Conservation (phyloP, 352 stramenopile species). For the Thraustochytrium striatum region DNA sequence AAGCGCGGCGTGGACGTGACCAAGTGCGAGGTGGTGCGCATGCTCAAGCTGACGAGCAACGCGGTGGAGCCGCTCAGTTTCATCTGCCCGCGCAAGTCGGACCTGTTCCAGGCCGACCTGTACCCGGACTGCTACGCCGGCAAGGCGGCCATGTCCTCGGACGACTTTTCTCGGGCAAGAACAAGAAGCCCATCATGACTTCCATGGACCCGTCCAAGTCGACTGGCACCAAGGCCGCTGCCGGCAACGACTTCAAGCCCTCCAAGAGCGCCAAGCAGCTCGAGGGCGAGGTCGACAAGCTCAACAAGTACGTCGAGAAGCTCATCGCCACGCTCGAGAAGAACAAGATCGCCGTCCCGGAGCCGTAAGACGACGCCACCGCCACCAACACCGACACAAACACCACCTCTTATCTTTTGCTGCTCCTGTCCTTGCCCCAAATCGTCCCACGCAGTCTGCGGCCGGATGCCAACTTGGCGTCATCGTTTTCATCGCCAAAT, state of each 20-base stretch:
- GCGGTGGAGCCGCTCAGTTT: slow-evolving; percentile 90
- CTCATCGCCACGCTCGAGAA: background rate
- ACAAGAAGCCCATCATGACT: slow-evolving; percentile 41
- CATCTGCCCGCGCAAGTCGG: slow-evolving; percentile 95
- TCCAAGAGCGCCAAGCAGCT: slow-evolving; percentile 10
- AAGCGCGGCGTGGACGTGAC: slow-evolving; percentile 97
- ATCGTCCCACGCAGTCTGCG: too few species aligned
- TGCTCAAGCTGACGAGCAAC: slow-evolving; percentile 92
- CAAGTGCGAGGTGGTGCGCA: slow-evolving; percentile 89
- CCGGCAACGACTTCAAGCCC: background rate
- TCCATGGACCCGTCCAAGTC: slow-evolving; percentile 38
- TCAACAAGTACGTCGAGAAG: slow-evolving; percentile 38
- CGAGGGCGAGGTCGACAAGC: slow-evolving; percentile 29
- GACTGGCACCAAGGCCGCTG: background rate
- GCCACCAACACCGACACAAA: too few species aligned
- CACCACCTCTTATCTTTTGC: too few species aligned
- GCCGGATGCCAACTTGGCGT: too few species aligned
- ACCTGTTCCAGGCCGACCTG: slow-evolving; percentile 99
- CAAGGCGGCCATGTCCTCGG: slow-evolving; percentile 75
- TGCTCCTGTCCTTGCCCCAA: too few species aligned
- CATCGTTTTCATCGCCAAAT: too few species aligned
- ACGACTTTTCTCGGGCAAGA: slow-evolving; percentile 47
- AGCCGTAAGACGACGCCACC: too few species aligned
- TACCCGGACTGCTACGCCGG: slow-evolving; percentile 92
- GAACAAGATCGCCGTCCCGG: background rate